Evolutionary conservation across 805 yeast species (phyloP).

Genomic region (Millerozyma acaciae): DNA sequence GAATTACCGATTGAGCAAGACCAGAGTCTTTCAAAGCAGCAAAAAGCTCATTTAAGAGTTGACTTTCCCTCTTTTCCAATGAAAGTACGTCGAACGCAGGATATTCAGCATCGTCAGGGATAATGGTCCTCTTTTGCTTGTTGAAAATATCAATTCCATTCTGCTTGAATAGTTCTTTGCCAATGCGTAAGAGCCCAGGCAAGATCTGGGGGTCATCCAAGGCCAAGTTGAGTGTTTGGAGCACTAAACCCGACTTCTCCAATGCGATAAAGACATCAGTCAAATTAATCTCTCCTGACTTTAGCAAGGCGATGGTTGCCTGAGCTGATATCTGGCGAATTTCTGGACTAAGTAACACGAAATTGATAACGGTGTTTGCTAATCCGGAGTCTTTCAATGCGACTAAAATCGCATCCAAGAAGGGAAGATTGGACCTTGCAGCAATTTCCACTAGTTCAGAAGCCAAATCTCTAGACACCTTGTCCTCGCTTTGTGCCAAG

Average conservation of each 20-base stretch:
- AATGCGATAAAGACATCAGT: conserved; percentile 22
- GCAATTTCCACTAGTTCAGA: no score
- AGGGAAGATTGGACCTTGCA: conserved; percentile 17
- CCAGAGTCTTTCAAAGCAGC: conserved; percentile 22
- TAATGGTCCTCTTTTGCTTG: not conserved
- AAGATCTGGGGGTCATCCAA: conserved; percentile 22
- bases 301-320: conserved; percentile 18
- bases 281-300: conserved; percentile 16
- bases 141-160: conserved; percentile 15
- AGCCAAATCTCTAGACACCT: no score
- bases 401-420: conserved; percentile 18
- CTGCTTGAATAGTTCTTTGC: conserved; percentile 17
- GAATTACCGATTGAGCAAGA: conserved; percentile 19
- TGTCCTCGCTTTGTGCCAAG: no score
- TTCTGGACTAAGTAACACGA: conserved; percentile 18
- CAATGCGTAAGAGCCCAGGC: conserved; percentile 23
- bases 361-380: conserved; percentile 18
- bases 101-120: not conserved
- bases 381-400: conserved; percentile 20
- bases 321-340: conserved; percentile 18
- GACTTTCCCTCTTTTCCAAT: conserved; percentile 17
- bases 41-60: conserved; percentile 16
- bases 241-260: conserved; percentile 21
- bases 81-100: not conserved
- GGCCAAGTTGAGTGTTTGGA: conserved; percentile 17